Conservation (phyloP, 306 rosid genomes). For the Cyclanthera cordifolia region DNA sequence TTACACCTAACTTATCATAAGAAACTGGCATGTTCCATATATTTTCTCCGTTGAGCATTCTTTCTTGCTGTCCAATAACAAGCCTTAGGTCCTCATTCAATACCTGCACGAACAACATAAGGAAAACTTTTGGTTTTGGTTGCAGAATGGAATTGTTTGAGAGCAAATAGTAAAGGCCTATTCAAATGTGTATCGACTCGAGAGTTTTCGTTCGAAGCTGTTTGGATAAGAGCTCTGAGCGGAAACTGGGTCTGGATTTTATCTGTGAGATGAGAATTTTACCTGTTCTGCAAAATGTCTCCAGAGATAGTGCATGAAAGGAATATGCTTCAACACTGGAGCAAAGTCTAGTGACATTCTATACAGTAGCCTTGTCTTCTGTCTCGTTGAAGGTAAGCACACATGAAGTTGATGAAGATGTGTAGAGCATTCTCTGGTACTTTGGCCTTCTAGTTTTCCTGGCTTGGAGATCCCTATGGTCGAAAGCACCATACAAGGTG, state of each 20-base stretch:
- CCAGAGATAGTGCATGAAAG: slow-evolving; percentile 71
- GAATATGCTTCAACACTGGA: slow-evolving; percentile 66
- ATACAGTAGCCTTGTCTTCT: slow-evolving; percentile 68
- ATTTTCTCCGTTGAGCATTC: slow-evolving; percentile 67
- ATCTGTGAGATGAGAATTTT: background rate
- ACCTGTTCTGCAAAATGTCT: slow-evolving; percentile 88
- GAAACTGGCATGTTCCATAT: slow-evolving; percentile 78
- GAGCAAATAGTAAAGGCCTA: no score
- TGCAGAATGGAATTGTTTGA: no score
- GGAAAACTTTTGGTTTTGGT: background rate
- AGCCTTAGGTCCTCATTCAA: slow-evolving; percentile 82
- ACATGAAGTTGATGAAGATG: slow-evolving; percentile 94
- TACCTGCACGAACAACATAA: slow-evolving; percentile 29
- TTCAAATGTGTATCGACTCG: no score
- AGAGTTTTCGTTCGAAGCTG: background rate
- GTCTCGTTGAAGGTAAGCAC: slow-evolving; percentile 74
- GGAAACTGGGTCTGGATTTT: background rate
- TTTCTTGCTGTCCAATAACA: slow-evolving; percentile 76
- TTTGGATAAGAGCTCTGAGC: background rate
- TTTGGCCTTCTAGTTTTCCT: slow-evolving; percentile 79
- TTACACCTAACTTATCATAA: slow-evolving; percentile 80
- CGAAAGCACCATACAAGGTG: slow-evolving; percentile 90
- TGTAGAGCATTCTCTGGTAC: slow-evolving; percentile 50
- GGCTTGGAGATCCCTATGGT: slow-evolving; percentile 95
- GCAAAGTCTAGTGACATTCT: slow-evolving; percentile 94